Base-by-base conservation (phyloP, 805 yeast genomes). In the Candida chauliodis region DNA sequence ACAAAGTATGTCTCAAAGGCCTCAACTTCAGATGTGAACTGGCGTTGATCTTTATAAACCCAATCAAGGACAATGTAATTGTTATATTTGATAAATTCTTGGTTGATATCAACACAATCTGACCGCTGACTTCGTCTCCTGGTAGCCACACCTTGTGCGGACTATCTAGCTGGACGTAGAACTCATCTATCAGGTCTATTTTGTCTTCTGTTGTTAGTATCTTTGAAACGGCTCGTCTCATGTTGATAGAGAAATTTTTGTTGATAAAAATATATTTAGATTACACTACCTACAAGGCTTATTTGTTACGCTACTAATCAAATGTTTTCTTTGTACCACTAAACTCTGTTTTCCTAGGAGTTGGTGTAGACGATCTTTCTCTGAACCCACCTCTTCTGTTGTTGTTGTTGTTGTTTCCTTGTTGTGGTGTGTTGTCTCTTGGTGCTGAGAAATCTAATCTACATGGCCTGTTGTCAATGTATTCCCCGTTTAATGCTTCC, bases 401-500 rank as follows among this genome's bases (percentile, higher is more conserved):
- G 43, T 56, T 55, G 14, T 36, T 27, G 15, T 39, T 37, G 23
- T 17, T 22, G 15, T 24, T 23, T 10, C 36, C 30, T 35, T 65
- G 62, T 46, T 61, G 61, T 25, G 46, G 51, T 48, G 50, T 59
- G 48, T 59, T 55, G 49, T 84, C 89, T 64, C 83, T 84, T 65
- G 99, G 98, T 40, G 95, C 79, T 37, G 96, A 86, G 78, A 63
- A 93, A 71, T 93, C 99, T 51, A 93, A 76, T 76, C 99, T 85
- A 56, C 93, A 84, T 45, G 96, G 79, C 73, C 99, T 82, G 52
- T 95, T 95, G 47, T 80, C 89, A 54, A 93, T 75, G 71, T 80
- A 78, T 65, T 82, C 84, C 61, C 98, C 98, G 63, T 87, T 85
- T 68, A 89, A 66, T 41, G 84, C 90, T 48, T 83, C 88, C 47